phyloP scores from a whole-genome alignment of 257 asterid genomes.

The Lantana camara region DNA sequence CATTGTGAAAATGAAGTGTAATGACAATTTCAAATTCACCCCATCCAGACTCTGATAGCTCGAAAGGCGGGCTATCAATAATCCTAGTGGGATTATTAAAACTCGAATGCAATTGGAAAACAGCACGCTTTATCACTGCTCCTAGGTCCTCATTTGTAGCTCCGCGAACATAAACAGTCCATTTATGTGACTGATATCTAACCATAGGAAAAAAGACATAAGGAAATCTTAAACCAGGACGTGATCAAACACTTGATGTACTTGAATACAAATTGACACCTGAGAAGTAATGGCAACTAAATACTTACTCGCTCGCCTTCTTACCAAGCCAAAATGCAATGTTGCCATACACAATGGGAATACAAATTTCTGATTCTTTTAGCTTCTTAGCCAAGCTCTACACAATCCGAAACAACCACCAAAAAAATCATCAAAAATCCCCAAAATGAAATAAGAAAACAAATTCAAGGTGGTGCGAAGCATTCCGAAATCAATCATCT shows the following conservation, averaged over 20 bases:
- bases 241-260: slow-evolving; percentile 34
- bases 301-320: slow-evolving; percentile 95
- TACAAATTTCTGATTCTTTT: slow-evolving; percentile 72
- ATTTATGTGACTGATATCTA: slow-evolving; percentile 85
- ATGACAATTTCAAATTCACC: slow-evolving; percentile 96
- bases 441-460: neutral
- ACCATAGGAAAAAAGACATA: slow-evolving; percentile 10
- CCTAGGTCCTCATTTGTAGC: slow-evolving; percentile 89
- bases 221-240: slow-evolving; percentile 18
- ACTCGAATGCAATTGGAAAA: slow-evolving; percentile 93
- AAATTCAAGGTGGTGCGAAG: neutral
- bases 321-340: slow-evolving; percentile 98
- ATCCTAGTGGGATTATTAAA: slow-evolving; percentile 87
- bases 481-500: neutral
- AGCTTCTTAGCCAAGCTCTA: slow-evolving; percentile 64
- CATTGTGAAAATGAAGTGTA: slow-evolving; percentile 85
- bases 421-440: neutral
- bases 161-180: slow-evolving; percentile 93
- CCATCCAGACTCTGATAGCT: slow-evolving; percentile 94
- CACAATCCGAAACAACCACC: slow-evolving; percentile 18
- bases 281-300: slow-evolving; percentile 1
- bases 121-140: slow-evolving; percentile 78
- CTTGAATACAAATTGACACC: slow-evolving; percentile 9
- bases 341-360: slow-evolving; percentile 91
- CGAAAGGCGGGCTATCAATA: slow-evolving; percentile 77